These are phyloP conservation scores for Artomyces pyxidatus DNA, from an alignment of 768 basidiomycete genomes.

Conservation along the genomic window DNA sequence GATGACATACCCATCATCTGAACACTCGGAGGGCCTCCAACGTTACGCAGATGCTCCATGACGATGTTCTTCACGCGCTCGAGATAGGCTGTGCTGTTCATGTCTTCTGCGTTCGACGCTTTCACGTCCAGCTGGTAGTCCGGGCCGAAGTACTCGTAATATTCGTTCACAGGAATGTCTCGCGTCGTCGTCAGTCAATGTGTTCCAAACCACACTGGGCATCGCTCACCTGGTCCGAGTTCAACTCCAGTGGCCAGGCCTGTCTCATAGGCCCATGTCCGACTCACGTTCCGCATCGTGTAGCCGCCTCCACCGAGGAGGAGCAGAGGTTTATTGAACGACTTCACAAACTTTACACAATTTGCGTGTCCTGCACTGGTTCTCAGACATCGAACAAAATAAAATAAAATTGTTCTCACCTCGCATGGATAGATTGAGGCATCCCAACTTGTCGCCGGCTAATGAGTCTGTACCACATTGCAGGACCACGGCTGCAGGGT, in stretches of 20 bases:
- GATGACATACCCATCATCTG: slow-evolving; percentile 69
- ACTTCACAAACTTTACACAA: slow-evolving; percentile 95
- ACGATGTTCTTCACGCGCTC: slow-evolving; percentile 90
- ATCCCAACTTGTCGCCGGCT: slow-evolving; percentile 92
- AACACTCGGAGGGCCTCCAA: slow-evolving; percentile 85
- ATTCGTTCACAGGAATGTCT: slow-evolving; percentile 98
- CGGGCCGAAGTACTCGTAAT: slow-evolving; percentile 98
- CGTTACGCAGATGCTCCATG: slow-evolving; percentile 81
- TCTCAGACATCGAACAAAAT: neutral
- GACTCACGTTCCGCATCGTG: slow-evolving; percentile 95
- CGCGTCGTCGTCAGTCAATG: slow-evolving; percentile 3
- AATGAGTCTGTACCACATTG: slow-evolving; percentile 98
- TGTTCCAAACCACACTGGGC: neutral
- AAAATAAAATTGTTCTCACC: slow-evolving; percentile 32
- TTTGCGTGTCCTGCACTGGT: slow-evolving; percentile 78
- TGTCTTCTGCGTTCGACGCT: slow-evolving; percentile 88
- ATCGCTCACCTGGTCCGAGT: slow-evolving; percentile 63
- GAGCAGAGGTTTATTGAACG: slow-evolving; percentile 89
- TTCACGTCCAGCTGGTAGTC: slow-evolving; percentile 95
- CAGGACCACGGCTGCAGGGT: slow-evolving; percentile 90
- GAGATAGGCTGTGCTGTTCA: slow-evolving; percentile 89
- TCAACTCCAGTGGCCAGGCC: slow-evolving; percentile 97
- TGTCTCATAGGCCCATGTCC: slow-evolving; percentile 97
- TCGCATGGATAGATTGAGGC: slow-evolving; percentile 94
- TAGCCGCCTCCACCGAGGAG: slow-evolving; percentile 96